Percentiles rank a stretch among this genome's conserved stretches.
Evolutionary conservation across 495 filamentous ascomycete species (phyloP).

Genomic region (Usnea hakonensis): DNA sequence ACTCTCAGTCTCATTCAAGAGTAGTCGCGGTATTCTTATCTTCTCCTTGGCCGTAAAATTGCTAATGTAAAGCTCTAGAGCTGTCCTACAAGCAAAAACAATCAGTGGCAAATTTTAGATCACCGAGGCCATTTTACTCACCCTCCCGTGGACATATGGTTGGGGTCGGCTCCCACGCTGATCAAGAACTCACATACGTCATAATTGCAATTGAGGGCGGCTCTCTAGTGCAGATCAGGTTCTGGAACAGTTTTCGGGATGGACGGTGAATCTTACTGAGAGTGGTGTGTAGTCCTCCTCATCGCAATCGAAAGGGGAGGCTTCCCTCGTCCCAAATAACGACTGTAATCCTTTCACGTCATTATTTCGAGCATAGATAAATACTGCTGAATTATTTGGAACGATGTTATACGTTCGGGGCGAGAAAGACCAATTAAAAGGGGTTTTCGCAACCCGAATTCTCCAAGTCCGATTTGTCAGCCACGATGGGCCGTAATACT

Average conservation of each 20-base stretch:
- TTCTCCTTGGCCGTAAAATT: background rate
- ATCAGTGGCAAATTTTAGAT: no score
- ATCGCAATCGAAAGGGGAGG: conserved; percentile 2
- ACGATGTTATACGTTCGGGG: conserved; percentile 3
- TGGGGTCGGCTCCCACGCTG: background rate
- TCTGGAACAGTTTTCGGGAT: background rate
- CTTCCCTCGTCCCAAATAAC: background rate
- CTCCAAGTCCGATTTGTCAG: conserved; percentile 7
- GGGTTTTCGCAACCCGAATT: background rate
- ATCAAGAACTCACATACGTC: background rate
- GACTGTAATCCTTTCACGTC: background rate
- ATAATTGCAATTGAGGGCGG: background rate
- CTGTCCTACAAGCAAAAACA: no score
- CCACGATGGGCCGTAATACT: conserved; percentile 5
- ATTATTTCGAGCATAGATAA: background rate
- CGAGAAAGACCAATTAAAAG: background rate
- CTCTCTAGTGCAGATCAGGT: background rate
- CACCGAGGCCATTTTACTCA: no score
- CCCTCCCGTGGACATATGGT: no score
- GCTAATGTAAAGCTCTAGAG: no score
- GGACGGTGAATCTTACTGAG: background rate
- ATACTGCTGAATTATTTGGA: background rate
- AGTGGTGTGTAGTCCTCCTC: background rate
- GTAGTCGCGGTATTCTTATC: background rate
- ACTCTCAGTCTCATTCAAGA: background rate